Base-by-base conservation (phyloP, 2,329 filamentous ascomycete species). In the Calonectria ilicicola region DNA sequence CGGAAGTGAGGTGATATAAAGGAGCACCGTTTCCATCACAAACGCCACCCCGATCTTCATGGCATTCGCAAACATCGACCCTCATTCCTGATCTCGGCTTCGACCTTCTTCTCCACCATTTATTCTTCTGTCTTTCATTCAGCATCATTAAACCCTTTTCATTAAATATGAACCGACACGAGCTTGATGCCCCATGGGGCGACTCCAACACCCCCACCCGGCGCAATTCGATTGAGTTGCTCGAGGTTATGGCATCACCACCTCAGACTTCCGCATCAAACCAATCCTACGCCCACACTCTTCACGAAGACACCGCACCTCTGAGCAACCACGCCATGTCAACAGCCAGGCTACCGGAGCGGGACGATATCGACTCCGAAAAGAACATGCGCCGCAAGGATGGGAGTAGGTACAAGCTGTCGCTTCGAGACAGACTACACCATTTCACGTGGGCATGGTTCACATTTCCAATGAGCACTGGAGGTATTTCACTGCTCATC, bases 371-470 rank as follows among this genome's bases (percentile, higher is more conserved):
- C 7, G n/a, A 29, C 5, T 51, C 49, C 3, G 72, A 40, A 42
- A 56, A 35, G 38, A 60, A 26, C 29, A 58, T 78, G 35, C 78
- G 78, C 64, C 72, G 73, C 70, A 76, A 77, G 14, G 72, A 78
- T 4, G 72, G 75, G 15, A 19, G 46, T 3, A 74, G 76, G 15
- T 74, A 72, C 5, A 85, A 82, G 65, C 76, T 89, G 2, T 78
- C 82, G 4, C 69, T 89, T 23, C 84, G 84, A 66, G 78, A 87
- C 67, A 83, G 89, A 5, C 81, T 91, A 29, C 83, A 87, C 56
- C 90, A 92, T 82, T 92, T 93, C 79, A 93, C 91, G 1, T 92
- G 91, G 92, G 91, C 91, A 21, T 95, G 93, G 93, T 96, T 92
- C 82, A 93, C 93, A 1, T 85, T 91, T 38, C 92, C 92, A 2